Base-by-base conservation (phyloP, 2,329 filamentous ascomycete species). In the Colletotrichum acutatum region DNA sequence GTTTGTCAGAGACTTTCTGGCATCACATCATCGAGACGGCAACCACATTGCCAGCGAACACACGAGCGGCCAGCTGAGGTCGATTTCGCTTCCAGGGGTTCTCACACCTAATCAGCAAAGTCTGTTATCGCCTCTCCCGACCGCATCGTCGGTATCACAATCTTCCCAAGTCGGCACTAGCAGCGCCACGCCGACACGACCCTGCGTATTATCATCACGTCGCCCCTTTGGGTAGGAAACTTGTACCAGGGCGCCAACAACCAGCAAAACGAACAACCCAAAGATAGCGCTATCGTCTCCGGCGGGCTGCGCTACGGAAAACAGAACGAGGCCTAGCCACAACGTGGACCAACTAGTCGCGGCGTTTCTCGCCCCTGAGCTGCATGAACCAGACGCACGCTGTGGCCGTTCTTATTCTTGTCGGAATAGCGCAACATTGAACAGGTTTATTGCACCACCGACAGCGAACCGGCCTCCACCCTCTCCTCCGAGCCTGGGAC, bases 401-500 rank as follows among this genome's bases (percentile, higher is more conserved):
- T 34, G 56, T 67, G 68, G 46, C 64, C 22, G 30, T 42, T 32
- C 26, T 24, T 49, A 24, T 19, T 61, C 34, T 26, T 46, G 24
- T 46, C n/a, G 22, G 56, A 24, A 71, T 63, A 68, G 59, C 59
- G 70, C 70, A 65, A 65, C 60, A 52, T 65, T 19, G 65, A 65
- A 65, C 66, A 59, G 66, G 70, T 72, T 70, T 72, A 65, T 65
- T 70, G 70, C 70, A 72, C 54, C 70, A 65, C 70, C 66, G 71
- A 34, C 56, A 70, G 66, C 66, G 66, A 72, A 64, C 32, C 42
- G 49, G 42, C 54, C 66, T 72, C 70, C 66, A 61, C 54, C 64
- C 24, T 42, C 46, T 53, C 63, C 49, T 62, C 66, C 49, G 32
- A 46, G 46, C 16, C 37, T 61, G 53, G 46, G 22, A 46, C 24